Evolutionary conservation across 2,329 filamentous ascomycete genomes (phyloP).

Genomic region (Aspergillus sojae): DNA sequence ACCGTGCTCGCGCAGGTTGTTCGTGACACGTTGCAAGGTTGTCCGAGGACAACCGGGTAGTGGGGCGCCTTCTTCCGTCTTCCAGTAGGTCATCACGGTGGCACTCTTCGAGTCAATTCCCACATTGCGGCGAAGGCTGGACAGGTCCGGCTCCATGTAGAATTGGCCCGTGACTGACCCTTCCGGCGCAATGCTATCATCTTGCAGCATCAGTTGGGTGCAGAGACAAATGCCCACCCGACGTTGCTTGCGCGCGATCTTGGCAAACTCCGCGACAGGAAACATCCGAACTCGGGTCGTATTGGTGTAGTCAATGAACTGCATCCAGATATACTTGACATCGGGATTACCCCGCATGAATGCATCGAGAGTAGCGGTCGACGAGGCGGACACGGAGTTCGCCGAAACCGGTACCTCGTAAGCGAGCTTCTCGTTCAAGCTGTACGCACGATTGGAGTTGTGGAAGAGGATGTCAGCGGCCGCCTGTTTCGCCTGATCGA

Average conservation of each 20-base stretch:
- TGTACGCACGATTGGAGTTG: conserved; percentile 76
- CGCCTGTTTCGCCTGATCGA: conserved; percentile 64
- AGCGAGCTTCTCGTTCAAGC: conserved; percentile 51
- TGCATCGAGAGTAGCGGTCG: conserved; percentile 36
- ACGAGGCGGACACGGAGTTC: conserved; percentile 6
- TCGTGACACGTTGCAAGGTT: conserved; percentile 59
- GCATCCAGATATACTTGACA: conserved; percentile 70
- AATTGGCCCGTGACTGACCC: conserved; percentile 66
- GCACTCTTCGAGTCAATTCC: conserved; percentile 60
- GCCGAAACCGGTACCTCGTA: conserved; percentile 16
- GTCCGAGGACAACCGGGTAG: conserved; percentile 67
- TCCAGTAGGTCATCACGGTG: conserved; percentile 69
- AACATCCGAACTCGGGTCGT: conserved; percentile 68
- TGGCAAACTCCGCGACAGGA: conserved; percentile 61
- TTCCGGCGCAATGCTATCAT: conserved; percentile 59
- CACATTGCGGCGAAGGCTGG: conserved; percentile 62
- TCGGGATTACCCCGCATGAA: conserved; percentile 56
- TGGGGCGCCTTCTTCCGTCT: conserved; percentile 55
- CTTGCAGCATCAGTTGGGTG: conserved; percentile 67
- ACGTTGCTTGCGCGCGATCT: conserved; percentile 49
- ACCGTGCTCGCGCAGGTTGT: conserved; percentile 54
- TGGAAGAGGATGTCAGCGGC: conserved; percentile 72
- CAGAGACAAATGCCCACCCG: conserved; percentile 66
- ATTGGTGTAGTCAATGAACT: conserved; percentile 79
- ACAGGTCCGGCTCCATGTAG: conserved; percentile 66